phyloP scores from a whole-genome alignment of 208 protist genomes.

The Trypanosoma congolense region DNA sequence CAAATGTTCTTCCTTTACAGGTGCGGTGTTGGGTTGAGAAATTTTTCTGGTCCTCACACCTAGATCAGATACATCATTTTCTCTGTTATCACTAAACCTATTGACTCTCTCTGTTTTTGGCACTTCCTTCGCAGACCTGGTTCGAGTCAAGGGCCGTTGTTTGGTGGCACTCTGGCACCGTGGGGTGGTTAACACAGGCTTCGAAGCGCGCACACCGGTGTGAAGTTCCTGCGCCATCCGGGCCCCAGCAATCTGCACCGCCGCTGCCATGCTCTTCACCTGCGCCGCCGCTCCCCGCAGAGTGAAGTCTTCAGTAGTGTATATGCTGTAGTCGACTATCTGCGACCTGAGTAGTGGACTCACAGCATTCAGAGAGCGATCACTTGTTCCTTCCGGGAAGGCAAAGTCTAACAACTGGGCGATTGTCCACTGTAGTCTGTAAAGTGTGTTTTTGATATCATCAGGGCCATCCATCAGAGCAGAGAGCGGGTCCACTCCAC shows the following conservation, averaged over 20 bases:
- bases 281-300: slow-evolving; percentile 17
- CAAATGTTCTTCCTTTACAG: not conserved
- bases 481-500: too few species aligned
- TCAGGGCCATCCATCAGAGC: slow-evolving; percentile 24
- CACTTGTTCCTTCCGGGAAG: slow-evolving; percentile 25
- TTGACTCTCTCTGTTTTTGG: too few species aligned
- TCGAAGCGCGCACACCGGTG: too few species aligned
- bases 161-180: too few species aligned
- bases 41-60: not conserved
- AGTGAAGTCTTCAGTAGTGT: slow-evolving; percentile 19
- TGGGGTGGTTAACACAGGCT: too few species aligned
- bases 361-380: not conserved
- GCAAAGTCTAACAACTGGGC: slow-evolving; percentile 58
- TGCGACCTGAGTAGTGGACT: not conserved
- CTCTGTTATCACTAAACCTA: too few species aligned
- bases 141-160: too few species aligned
- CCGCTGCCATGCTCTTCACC: slow-evolving; percentile 33
- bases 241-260: slow-evolving; percentile 36
- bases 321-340: slow-evolving; percentile 27
- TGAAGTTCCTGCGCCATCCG: slow-evolving; percentile 28
- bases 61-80: not conserved
- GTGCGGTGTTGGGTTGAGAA: not conserved
- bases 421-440: slow-evolving; percentile 66
- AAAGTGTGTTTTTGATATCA: slow-evolving; percentile 39
- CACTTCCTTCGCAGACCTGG: too few species aligned